Base-by-base conservation (phyloP, 306 rosid species). In the Carpinus fangiana region DNA sequence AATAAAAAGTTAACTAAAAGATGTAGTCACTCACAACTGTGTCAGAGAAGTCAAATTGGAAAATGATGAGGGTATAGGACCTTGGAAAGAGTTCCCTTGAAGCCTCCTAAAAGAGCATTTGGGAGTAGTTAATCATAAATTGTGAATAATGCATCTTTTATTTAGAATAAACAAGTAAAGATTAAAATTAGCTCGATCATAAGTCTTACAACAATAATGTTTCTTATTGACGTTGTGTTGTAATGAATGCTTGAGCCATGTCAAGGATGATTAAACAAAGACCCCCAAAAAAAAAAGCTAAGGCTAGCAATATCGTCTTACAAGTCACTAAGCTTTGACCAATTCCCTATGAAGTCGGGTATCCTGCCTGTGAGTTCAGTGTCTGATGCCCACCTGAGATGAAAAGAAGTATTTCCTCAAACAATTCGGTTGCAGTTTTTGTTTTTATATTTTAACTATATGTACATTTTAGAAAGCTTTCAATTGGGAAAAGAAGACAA, bases 81-180 rank as follows among this genome's bases (percentile, higher is more conserved):
- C 91, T 79, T 82, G 77, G 28, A 94, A 92, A 74, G 93, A 85
- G 85, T 94, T 94, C 18, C 98, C 98, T 79, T 94, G 88, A 82
- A 94, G 68, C 83, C 90, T 89, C 96, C 98, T 94, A 41, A 28
- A 26, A 73, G 71, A 73, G 56, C 52, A 80, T 56, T 52, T 60
- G 82, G 13, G 73, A 72, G 47, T 64, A 56, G 38, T 21, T 36
- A 20, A 4, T 31, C 76, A 55, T 2, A 70, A 70, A 13, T 13
- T 43, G 76, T 70, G 73, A 5, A 17, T 1, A 84, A 69, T 43
- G 72, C 0, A 64, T 26, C 47, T 76, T 3, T 47, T 9, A 28
- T 62, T 60, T 13, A 46, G 28, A 66, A 56, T 18, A 66, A 14
- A 36, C 11, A 48, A 70, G 17, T 34, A 74, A 52, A 13, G 7